Base-by-base conservation (phyloP, 1,139 yeast genomes). In the Diutina mesorugosa region DNA sequence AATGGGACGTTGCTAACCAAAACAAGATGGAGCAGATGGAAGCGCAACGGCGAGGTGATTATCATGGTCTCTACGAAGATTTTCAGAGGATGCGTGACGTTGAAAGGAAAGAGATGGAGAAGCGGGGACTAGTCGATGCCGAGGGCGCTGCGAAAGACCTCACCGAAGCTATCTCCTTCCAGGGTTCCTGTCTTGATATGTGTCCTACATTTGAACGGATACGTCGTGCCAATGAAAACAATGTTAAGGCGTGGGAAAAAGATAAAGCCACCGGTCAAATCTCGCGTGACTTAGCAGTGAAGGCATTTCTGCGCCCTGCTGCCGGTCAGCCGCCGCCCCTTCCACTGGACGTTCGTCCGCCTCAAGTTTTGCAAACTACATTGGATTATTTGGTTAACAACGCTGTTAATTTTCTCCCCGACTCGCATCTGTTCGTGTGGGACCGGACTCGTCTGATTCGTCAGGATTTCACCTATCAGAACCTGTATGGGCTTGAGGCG, bases 301-400 rank as follows among this genome's bases (percentile, higher is more conserved):
- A 95, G 69, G 96, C 97, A 1, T 95, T 93, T 67, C 88, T 96
- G 45, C 76, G 99, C 62, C 98, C 99, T 0, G 97, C 97, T 10
- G 98, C 99, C 1, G 99, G 99, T 10, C 97, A 95, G 63, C 96
- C 97, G 0, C 98, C 98, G 5, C 96, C 98, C 4, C 72, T 95
- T 58, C 99, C 99, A 0, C 90, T 97, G 0, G 99, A 95, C 67
- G 99, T 95, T 1, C 77, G 99, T 61, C 97, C 99, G 1, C 99
- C 99, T 0, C 79, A 77, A 59, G 75, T 91, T 1, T 71, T 95
- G 56, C 78, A 77, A 10, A 65, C 73, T 47, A 85, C 97, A 0
- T 72, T 93, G 59, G 76, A 86, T 59, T 88, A 87, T 65, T 76
- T 93, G 55, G 80, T 89, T 6, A 83, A 83, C 21, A 77, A 81